Conservation (phyloP, 257 asterid species). For the Haberlea rhodopensis region DNA sequence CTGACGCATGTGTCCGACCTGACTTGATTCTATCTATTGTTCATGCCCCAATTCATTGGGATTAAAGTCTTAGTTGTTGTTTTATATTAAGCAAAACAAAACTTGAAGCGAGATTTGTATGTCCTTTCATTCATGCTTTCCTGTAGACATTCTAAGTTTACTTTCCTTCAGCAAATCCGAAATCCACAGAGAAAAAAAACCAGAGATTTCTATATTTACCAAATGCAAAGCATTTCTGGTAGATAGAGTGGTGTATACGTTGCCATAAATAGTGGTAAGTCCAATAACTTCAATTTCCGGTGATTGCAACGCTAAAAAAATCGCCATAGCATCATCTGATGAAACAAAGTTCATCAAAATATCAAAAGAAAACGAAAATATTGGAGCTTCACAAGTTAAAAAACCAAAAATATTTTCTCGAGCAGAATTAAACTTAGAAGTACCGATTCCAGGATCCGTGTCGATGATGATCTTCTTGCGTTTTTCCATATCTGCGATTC, state of each 20-base stretch:
- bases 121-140: no score
- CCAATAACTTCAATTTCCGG: conserved; percentile 96
- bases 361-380: not conserved
- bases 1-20: no score
- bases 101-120: no score
- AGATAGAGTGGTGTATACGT: conserved; percentile 93
- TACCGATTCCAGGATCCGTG: conserved; percentile 97
- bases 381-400: conserved; percentile 1
- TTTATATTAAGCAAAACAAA: no score
- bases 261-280: conserved; percentile 88
- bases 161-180: not conserved
- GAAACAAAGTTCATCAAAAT: conserved; percentile 3
- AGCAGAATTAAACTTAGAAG: not conserved
- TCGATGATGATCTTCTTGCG: conserved; percentile 93
- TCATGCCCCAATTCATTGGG: no score
- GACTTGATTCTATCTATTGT: no score
- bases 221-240: conserved; percentile 94
- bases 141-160: no score
- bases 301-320: conserved; percentile 86
- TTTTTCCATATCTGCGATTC: conserved; percentile 39
- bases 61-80: no score
- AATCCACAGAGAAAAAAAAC: conserved; percentile 1
- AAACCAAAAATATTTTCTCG: not conserved
- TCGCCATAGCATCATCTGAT: conserved; percentile 99
- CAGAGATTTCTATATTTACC: conserved; percentile 38